Evolutionary conservation across 2,329 filamentous ascomycete genomes (phyloP), one percentile per base, ranked within the genome.

Genomic region (Fusarium napiforme): DNA sequence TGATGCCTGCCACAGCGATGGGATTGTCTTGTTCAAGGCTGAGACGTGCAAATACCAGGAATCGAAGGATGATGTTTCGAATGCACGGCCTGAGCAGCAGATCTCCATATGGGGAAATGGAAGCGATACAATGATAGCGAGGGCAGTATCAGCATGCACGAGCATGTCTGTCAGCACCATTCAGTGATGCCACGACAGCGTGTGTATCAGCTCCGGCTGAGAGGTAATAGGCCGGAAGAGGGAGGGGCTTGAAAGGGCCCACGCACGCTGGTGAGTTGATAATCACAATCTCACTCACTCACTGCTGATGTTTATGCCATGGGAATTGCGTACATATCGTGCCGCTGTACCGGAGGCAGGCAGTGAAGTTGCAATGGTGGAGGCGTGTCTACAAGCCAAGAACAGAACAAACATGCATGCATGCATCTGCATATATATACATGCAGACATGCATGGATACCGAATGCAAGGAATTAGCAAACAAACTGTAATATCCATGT

Each of bases 1-100:
- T 71, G 67, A 71, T 74, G 60, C 43, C 67, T 74, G 67, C 71
- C 71, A 69, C 40, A 64, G 71, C 67, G 39, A 65, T 55, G 58
- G 59, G 64, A 60, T 43, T 45, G 28, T 53, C 34, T 46, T 45
- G 23, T 53, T 40, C 69, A 59, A 61, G 67, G 62, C 62, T 61
- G 71, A 73, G 71, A 71, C 71, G 58, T 58, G 42, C 30, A 70
- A 67, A 59, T 42, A 39, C 53, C 66, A 59, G 52, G 34, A 58
- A 62, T 61, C 59, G 36, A 64, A 72, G 60, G 55, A 40, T 47
- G 36, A 55, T 60, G 67, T 74, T 68, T 72, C 67, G 66, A 49
- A 60, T 62, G 62, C 42, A 37, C 49, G 60, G 47, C 43, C 49
- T 69, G 46, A 67, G 53, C 46, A 70, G 67, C 56, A 72, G 49